Evolutionary conservation across 2,329 filamentous ascomycete genomes (phyloP).

Genomic region (Cordyceps cicadae): DNA sequence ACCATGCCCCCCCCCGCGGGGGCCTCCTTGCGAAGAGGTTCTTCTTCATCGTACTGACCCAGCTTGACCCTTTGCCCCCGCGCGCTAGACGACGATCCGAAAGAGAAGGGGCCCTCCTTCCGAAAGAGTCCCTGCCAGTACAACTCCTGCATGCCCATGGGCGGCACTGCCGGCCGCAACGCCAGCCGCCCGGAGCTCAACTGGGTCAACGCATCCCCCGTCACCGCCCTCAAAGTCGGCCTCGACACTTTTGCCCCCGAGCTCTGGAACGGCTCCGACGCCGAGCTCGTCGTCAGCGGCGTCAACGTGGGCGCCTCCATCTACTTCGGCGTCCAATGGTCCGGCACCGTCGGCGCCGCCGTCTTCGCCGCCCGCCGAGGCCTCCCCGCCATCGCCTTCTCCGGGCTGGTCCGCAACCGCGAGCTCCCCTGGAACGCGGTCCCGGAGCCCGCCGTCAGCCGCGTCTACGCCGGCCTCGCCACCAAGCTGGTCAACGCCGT

Average conservation of each 20-base stretch:
- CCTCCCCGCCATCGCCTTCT: slow-evolving; percentile 64
- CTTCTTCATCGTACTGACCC: no score
- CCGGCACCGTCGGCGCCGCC: slow-evolving; percentile 60
- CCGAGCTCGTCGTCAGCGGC: slow-evolving; percentile 58
- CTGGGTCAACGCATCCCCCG: slow-evolving; percentile 65
- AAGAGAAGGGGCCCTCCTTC: slow-evolving; percentile 33
- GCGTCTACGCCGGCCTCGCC: slow-evolving; percentile 57
- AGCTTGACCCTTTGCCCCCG: no score
- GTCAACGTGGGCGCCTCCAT: slow-evolving; percentile 54
- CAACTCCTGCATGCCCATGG: slow-evolving; percentile 50
- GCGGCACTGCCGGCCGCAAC: slow-evolving; percentile 49
- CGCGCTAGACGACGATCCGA: background rate
- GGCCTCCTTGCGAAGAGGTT: no score
- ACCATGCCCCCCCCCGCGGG: background rate
- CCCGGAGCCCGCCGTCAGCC: slow-evolving; percentile 44
- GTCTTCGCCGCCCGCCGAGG: slow-evolving; percentile 44
- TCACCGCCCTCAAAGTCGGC: slow-evolving; percentile 49
- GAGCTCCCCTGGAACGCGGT: slow-evolving; percentile 43
- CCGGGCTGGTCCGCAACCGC: slow-evolving; percentile 41
- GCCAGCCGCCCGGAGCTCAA: slow-evolving; percentile 49
- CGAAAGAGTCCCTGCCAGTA: slow-evolving; percentile 50
- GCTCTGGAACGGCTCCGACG: slow-evolving; percentile 41
- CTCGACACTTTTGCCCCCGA: slow-evolving; percentile 47
- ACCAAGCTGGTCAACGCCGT: slow-evolving; percentile 48
- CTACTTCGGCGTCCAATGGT: slow-evolving; percentile 47